Conservation (phyloP, 2,329 filamentous ascomycete genomes). For the Xenoacremonium recifei region DNA sequence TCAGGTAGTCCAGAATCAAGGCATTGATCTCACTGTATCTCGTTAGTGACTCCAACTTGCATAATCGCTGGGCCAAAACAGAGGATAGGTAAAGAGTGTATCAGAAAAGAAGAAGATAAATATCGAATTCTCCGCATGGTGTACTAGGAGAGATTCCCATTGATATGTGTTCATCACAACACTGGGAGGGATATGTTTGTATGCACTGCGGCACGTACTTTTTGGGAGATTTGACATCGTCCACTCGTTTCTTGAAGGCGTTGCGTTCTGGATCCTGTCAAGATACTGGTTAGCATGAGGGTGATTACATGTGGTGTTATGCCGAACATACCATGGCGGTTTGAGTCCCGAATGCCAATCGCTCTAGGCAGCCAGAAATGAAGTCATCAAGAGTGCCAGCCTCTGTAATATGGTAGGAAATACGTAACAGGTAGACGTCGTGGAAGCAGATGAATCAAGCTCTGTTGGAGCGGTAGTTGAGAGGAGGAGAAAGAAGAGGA, state of each 20-base stretch:
- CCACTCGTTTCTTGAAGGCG: conserved; percentile 77
- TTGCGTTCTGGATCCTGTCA: no score
- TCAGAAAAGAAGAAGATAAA: conserved; percentile 68
- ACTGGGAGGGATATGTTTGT: no score
- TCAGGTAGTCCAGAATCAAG: conserved; percentile 93
- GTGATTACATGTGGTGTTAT: not conserved
- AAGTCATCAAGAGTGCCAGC: conserved; percentile 17
- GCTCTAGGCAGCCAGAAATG: not conserved
- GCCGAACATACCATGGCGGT: conserved; percentile 23
- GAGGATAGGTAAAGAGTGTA: conserved; percentile 5
- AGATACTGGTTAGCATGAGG: no score
- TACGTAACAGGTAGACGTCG: no score
- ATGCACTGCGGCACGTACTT: conserved; percentile 63
- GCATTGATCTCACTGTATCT: conserved; percentile 90
- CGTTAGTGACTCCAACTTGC: no score
- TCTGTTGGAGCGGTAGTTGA: conserved; percentile 15
- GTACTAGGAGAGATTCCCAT: conserved; percentile 99
- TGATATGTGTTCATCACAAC: conserved; percentile 83
- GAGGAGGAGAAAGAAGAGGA: conserved; percentile 17
- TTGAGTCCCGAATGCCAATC: not conserved
- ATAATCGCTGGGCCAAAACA: conserved; percentile 2
- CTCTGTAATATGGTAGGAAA: conserved; percentile 14
- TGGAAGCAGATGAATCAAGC: conserved; percentile 12
- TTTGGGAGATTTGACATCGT: conserved; percentile 84
- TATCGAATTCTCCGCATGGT: conserved; percentile 84